Conservation (phyloP, 495 filamentous ascomycete species). For the Oleoguttula mirabilis region DNA sequence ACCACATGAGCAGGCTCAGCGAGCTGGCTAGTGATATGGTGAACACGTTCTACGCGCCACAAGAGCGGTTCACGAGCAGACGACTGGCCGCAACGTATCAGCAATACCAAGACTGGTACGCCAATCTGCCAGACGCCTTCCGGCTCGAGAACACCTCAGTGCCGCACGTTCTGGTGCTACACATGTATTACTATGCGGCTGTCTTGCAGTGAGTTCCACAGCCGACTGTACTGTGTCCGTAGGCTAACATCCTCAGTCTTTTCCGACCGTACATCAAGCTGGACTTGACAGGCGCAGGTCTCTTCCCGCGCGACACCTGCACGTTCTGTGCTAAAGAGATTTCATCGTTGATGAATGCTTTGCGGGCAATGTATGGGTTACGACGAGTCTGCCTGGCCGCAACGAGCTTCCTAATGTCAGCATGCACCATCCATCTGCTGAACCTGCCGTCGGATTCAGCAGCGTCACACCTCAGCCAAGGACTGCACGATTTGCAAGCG, state of each 20-base stretch:
- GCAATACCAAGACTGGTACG: conserved; percentile 51
- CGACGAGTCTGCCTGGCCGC: conserved; percentile 45
- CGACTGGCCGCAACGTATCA: conserved; percentile 45
- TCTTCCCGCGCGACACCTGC: conserved; percentile 54
- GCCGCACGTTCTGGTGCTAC: conserved; percentile 19
- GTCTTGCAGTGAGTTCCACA: conserved; percentile 46
- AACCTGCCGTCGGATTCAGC: conserved; percentile 19
- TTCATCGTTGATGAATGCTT: conserved; percentile 42
- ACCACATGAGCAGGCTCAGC: conserved; percentile 51
- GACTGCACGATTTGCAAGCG: conserved; percentile 39
- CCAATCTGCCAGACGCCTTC: conserved; percentile 45
- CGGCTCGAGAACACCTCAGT: conserved; percentile 39
- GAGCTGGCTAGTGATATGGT: conserved; percentile 55
- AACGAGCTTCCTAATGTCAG: conserved; percentile 48
- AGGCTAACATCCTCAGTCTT: conserved; percentile 25
- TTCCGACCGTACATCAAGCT: conserved; percentile 56
- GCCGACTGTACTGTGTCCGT: too few relatives aligned
- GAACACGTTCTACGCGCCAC: conserved; percentile 52
- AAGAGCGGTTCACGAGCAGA: conserved; percentile 43
- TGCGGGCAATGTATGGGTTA: conserved; percentile 48
- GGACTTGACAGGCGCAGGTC: conserved; percentile 41
- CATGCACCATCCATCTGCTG: conserved; percentile 45
- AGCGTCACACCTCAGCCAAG: conserved; percentile 22
- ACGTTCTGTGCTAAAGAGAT: conserved; percentile 50
- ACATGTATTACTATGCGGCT: conserved; percentile 30